Conservation (phyloP, 192 early-diverging fungal genomes). For the Backusella psychrophila region DNA sequence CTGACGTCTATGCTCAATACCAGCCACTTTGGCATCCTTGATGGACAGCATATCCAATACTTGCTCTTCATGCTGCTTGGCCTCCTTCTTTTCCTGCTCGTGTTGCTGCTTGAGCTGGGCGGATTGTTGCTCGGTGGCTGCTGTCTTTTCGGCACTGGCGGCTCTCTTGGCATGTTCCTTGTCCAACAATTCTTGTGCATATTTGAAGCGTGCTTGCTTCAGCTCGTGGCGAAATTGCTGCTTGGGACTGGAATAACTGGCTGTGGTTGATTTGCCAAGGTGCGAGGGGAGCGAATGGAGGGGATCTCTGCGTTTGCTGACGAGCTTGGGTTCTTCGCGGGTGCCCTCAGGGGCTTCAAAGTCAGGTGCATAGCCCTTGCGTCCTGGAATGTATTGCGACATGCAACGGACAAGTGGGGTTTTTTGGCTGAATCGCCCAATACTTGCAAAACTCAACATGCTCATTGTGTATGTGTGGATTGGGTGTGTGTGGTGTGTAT, state of each 20-base stretch:
- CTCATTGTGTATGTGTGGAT: too few species aligned
- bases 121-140: neutral
- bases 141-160: constrained; percentile 1
- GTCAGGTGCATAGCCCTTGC: constrained; percentile 31
- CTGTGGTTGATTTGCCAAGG: neutral
- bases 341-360: constrained; percentile 30
- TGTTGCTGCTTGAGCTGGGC: neutral
- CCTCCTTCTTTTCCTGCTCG: constrained; percentile 1
- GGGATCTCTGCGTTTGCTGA: constrained; percentile 14
- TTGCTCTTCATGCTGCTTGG: constrained; percentile 22
- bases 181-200: constrained; percentile 36
- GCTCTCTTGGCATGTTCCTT: constrained; percentile 18
- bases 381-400: constrained; percentile 25
- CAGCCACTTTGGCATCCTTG: neutral
- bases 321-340: constrained; percentile 12
- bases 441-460: neutral
- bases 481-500: neutral
- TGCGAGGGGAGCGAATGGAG: constrained; percentile 24
- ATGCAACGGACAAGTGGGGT: neutral
- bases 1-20: neutral
- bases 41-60: constrained; percentile 14
- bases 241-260: constrained; percentile 8
- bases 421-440: neutral
- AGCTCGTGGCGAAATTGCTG: constrained; percentile 27
- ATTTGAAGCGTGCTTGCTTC: constrained; percentile 19